Conservation (phyloP, 257 asterid genomes). For the Solanum chaucha region DNA sequence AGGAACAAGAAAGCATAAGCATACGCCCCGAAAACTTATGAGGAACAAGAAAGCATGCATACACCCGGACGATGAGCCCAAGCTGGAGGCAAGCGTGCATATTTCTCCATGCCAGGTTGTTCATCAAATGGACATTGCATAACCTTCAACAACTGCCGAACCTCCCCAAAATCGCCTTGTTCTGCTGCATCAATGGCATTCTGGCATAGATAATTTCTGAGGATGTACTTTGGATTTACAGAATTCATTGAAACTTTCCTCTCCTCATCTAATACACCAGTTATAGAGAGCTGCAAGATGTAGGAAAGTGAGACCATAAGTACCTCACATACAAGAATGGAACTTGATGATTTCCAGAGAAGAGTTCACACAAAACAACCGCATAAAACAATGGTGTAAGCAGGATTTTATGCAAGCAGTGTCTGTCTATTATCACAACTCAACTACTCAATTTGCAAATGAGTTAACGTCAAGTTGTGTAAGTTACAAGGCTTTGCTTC, state of each 20-base stretch:
- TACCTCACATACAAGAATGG: not conserved
- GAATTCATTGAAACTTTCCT: slow-evolving; percentile 79
- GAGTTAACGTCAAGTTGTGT: not conserved
- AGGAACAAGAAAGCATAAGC: slow-evolving; percentile 95
- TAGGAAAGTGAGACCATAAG: not conserved
- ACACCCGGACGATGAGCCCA: slow-evolving; percentile 99
- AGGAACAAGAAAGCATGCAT: slow-evolving; percentile 97
- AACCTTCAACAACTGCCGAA: slow-evolving; percentile 57
- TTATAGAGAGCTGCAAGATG: slow-evolving; percentile 37
- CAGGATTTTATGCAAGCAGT: not conserved
- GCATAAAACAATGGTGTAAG: not conserved
- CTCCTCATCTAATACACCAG: slow-evolving; percentile 56
- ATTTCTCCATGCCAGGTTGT: slow-evolving; percentile 91
- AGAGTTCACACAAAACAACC: not conserved
- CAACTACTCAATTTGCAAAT: not conserved
- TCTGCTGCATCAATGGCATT: slow-evolving; percentile 93
- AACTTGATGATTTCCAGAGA: not conserved
- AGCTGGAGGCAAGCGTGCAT: slow-evolving; percentile 86
- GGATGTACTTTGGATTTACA: slow-evolving; percentile 79
- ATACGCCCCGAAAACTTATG: slow-evolving; percentile 54
- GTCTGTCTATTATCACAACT: not conserved
- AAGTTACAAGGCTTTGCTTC: not conserved
- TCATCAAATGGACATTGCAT: slow-evolving; percentile 75
- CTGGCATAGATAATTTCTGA: slow-evolving; percentile 87
- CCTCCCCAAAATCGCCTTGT: slow-evolving; percentile 80